A percentile compares a stretch with the other conserved stretches of the same genome.
Conservation (phyloP, 2,329 filamentous ascomycete genomes). For the Lecanosticta acicola region DNA sequence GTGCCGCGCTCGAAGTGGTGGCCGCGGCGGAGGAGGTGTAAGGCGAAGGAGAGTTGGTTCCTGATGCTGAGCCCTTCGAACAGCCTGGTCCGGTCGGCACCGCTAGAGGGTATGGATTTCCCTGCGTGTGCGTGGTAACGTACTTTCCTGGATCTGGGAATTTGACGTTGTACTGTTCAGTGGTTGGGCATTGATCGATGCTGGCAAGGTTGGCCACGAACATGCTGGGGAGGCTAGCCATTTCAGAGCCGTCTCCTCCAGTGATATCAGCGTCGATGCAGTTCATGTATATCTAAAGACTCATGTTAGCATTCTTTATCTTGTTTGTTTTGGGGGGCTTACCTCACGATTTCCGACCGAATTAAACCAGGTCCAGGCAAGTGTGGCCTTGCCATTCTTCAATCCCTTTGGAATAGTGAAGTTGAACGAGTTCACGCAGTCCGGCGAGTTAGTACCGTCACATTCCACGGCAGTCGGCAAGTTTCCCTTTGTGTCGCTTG, state of each 20-base stretch:
- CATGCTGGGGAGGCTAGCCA: constrained; percentile 64
- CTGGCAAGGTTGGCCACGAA: constrained; percentile 65
- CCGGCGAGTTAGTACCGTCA: constrained; percentile 23
- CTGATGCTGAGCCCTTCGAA: constrained; percentile 4
- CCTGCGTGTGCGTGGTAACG: constrained; percentile 41
- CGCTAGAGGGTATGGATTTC: constrained; percentile 19
- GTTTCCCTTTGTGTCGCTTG: constrained; percentile 57
- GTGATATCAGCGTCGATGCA: constrained; percentile 71
- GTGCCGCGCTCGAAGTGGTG: constrained; percentile 3
- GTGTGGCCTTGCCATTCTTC: constrained; percentile 67
- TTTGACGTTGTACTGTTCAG: constrained; percentile 51
- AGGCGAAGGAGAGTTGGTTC: constrained; percentile 3
- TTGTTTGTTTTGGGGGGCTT: too few species aligned
- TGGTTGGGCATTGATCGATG: constrained; percentile 47
- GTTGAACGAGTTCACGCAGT: constrained; percentile 51
- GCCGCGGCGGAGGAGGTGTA: constrained; percentile 5
- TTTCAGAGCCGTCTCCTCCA: constrained; percentile 49
- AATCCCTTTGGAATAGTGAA: constrained; percentile 69
- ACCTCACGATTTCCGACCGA: constrained; percentile 86
- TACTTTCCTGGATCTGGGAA: constrained; percentile 63
- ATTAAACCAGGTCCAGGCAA: constrained; percentile 96
- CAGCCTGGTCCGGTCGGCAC: constrained; percentile 22
- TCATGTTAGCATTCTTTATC: too few species aligned
- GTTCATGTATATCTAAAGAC: constrained; percentile 99
- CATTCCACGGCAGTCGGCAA: constrained; percentile 26